Conservation (phyloP, 495 filamentous ascomycete species). For the Xylaria castorea region DNA sequence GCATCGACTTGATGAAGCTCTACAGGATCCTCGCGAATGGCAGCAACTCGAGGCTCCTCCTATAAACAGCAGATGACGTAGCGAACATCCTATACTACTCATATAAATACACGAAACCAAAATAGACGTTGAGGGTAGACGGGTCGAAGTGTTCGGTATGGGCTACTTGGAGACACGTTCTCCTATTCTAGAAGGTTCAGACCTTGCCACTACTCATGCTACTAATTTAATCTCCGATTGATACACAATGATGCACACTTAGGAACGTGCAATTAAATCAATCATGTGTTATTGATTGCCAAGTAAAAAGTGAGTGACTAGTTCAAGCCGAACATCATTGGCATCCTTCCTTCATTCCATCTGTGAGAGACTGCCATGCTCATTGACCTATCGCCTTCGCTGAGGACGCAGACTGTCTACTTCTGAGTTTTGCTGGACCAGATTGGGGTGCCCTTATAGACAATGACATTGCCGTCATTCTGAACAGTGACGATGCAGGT, state of each 20-base stretch:
- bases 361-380: not conserved
- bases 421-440: conserved; percentile 31
- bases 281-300: not conserved
- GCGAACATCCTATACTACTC: not conserved
- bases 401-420: not conserved
- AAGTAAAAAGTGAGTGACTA: conserved; percentile 5
- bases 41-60: not conserved
- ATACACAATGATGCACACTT: not conserved
- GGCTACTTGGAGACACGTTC: not conserved
- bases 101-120: not conserved
- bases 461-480: conserved; percentile 38
- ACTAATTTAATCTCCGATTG: not conserved
- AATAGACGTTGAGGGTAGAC: not conserved
- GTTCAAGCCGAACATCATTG: not conserved
- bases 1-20: conserved; percentile 27
- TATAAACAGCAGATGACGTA: not conserved
- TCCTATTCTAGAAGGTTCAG: not conserved
- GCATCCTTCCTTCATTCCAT: not conserved
- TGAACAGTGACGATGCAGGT: conserved; percentile 34
- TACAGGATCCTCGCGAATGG: conserved; percentile 21
- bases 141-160: not conserved
- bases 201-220: not conserved
- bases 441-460: conserved; percentile 39
- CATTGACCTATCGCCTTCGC: not conserved
- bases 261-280: not conserved